phyloP scores from a whole-genome alignment of 176 grass and related monocot species.

The Carex myosuroides region DNA sequence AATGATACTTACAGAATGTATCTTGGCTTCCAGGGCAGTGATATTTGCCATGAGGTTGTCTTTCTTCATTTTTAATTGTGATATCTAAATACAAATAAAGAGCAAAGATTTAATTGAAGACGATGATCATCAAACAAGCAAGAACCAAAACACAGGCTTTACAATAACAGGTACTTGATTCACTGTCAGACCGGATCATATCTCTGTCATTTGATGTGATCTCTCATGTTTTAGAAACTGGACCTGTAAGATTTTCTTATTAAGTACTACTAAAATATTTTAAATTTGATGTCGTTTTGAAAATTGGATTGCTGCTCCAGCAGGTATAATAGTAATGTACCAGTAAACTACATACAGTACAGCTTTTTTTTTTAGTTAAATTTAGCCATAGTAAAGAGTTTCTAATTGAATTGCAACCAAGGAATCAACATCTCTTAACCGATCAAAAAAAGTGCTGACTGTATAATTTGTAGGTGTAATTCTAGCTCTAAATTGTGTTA shows the following conservation, averaged over 20 bases:
- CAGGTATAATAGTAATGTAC: background rate
- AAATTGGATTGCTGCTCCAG: background rate
- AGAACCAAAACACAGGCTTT: background rate
- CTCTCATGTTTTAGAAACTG: slow-evolving; percentile 77
- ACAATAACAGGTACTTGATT: slow-evolving; percentile 57
- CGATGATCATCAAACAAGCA: background rate
- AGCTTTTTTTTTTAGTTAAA: background rate
- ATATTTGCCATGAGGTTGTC: background rate
- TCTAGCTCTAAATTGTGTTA: background rate
- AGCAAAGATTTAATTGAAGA: background rate
- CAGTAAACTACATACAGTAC: background rate
- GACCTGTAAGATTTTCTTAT: slow-evolving; percentile 58
- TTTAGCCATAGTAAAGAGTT: background rate
- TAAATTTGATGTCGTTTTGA: background rate
- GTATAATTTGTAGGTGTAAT: background rate
- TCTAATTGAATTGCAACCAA: background rate
- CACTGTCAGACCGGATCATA: slow-evolving; percentile 57
- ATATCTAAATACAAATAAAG: background rate
- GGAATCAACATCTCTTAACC: background rate
- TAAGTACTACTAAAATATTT: background rate
- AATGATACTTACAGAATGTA: background rate
- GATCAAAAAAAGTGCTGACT: background rate
- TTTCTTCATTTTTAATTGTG: background rate
- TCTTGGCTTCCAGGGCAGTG: background rate
- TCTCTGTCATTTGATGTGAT: slow-evolving; percentile 86